phyloP scores from a whole-genome alignment of 176 grass and related monocot genomes.

The Areca catechu region DNA sequence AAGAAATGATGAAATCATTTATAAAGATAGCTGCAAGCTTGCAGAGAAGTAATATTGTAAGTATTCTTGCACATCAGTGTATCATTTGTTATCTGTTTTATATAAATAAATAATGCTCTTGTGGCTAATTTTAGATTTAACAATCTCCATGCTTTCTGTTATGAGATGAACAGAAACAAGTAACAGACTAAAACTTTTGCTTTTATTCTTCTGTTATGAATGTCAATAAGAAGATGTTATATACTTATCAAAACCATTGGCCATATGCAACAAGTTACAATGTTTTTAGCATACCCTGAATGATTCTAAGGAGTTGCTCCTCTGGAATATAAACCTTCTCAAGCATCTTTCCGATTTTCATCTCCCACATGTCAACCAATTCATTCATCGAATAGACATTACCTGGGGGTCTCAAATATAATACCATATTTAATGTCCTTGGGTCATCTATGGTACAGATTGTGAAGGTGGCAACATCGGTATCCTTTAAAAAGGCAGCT shows the following conservation, averaged over 20 bases:
- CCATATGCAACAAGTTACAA: neutral
- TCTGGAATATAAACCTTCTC: conserved; percentile 41
- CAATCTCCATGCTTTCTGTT: too few species aligned
- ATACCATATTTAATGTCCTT: conserved; percentile 68
- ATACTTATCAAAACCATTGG: neutral
- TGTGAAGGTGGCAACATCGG: conserved; percentile 71
- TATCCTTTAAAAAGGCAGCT: conserved; percentile 71
- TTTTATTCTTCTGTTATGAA: neutral
- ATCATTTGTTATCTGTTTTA: too few species aligned
- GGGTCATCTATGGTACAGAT: conserved; percentile 60
- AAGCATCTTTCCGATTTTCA: conserved; percentile 49
- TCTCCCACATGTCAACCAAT: conserved; percentile 64
- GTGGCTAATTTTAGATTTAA: too few species aligned
- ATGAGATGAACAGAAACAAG: too few species aligned
- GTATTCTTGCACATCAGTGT: too few species aligned
- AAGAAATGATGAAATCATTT: too few species aligned
- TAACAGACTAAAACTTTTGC: too few species aligned
- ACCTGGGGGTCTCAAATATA: conserved; percentile 67
- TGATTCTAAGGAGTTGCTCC: conserved; percentile 62
- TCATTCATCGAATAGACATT: conserved; percentile 71
- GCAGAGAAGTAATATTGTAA: too few species aligned
- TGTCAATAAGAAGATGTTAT: conserved; percentile 2
- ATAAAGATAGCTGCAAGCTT: too few species aligned
- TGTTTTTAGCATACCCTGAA: conserved; percentile 40
- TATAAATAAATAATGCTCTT: too few species aligned